Evolutionary conservation across 2,329 filamentous ascomycete species (phyloP), one percentile per base, ranked within the genome.

Genomic region (Stagonosporopsis vannaccii): DNA sequence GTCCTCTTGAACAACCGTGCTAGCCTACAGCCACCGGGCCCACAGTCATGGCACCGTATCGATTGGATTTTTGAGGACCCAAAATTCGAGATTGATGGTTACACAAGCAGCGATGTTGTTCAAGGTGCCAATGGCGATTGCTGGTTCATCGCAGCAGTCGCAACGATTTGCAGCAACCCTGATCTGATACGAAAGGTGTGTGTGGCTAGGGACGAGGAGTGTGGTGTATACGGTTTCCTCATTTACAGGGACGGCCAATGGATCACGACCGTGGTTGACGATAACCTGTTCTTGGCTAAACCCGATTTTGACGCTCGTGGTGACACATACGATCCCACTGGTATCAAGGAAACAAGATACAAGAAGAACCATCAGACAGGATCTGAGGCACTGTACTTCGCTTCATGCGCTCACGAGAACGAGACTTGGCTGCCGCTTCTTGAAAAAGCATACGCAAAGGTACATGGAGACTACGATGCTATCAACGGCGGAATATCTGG

Each of bases 201-300:
- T 62, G 90, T 95, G 30, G 87, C 85, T 3, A 83, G 85, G 20
- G 85, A 95, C 62, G 85, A 90, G 69, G 81, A 85, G 22, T 86
- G 92, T 3, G 91, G 91, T 4, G 90, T 94, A 0, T 95, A 95
- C 61, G 91, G 91, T 0, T 96, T 95, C 63, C 90, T 95, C 6
- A 94, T 95, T 69, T 86, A 90, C 74, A 83, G 91, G 48, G 76
- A 78, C 40, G 76, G 76, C 32, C 74, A 77, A 44, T 97, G 92
- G 92, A 90, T 94, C 55, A 92, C 91, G 71, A 93, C 90, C 42
- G 93, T 97, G 46, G 85, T 97, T 49, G 93, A 97, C 69, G 92
- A 97, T 75, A 95, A 96, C 75, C 82, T 97, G 0, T 96, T 90
- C 72, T 84, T 96, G 22, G 87, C 85, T 35, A 88, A 88, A 0